Conservation (phyloP, 108 stramenopile species). For the Cyclostephanos tholiformis region DNA sequence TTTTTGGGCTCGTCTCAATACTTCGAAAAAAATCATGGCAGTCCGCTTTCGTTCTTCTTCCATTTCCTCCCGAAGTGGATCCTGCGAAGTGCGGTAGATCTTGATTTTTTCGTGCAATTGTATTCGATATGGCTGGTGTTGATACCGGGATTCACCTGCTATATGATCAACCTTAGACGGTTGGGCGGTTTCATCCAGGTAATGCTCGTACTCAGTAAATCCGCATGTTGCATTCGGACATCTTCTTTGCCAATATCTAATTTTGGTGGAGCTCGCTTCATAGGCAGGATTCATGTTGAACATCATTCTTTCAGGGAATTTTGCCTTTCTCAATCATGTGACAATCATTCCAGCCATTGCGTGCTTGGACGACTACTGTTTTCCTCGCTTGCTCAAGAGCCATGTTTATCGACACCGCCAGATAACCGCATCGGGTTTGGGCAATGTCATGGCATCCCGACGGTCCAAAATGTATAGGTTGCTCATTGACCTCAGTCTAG, state of each 20-base stretch:
- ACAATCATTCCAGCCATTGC: constrained; percentile 79
- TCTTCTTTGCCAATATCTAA: constrained; percentile 7
- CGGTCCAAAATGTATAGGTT: constrained; percentile 22
- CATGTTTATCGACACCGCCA: constrained; percentile 7
- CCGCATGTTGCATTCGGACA: not conserved
- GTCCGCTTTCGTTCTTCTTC: constrained; percentile 65
- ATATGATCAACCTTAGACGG: constrained; percentile 34
- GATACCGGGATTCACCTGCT: constrained; percentile 35
- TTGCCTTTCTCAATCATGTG: constrained; percentile 81
- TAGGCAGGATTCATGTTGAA: constrained; percentile 64
- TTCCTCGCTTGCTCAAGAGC: constrained; percentile 32
- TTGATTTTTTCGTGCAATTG: constrained; percentile 81
- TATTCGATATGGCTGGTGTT: constrained; percentile 74
- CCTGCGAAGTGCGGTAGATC: constrained; percentile 54
- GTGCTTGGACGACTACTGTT: constrained; percentile 74
- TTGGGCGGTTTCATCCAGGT: constrained; percentile 60
- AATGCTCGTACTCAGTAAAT: not conserved
- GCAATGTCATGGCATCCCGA: not conserved
- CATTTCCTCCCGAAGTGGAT: constrained; percentile 63
- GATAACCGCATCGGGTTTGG: not conserved
- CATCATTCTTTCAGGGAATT: constrained; percentile 79
- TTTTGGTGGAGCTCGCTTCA: not conserved
- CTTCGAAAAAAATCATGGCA: not conserved
- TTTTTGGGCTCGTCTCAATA: not conserved
- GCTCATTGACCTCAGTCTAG: constrained; percentile 33